phyloP scores from a whole-genome alignment of 441 rosid species.

The Dalechampia spathulata region DNA sequence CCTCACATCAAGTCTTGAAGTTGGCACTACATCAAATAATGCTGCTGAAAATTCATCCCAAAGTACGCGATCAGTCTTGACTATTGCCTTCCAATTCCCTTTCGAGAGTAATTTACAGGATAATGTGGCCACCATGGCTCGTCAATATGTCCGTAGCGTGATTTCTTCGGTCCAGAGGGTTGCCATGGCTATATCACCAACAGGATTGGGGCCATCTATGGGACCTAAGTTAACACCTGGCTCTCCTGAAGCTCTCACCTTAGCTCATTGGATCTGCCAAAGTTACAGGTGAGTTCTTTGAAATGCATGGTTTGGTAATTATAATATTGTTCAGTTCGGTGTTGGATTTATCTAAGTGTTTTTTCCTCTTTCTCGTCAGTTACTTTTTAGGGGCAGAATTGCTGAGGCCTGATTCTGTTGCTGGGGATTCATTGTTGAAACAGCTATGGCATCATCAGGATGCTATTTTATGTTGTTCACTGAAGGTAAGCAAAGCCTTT shows the following conservation, averaged over 20 bases:
- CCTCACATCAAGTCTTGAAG: conserved; percentile 91
- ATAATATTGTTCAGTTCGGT: too few species aligned
- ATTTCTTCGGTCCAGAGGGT: conserved; percentile 96
- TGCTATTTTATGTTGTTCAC: conserved; percentile 79
- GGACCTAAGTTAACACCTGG: conserved; percentile 67
- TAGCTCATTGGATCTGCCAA: conserved; percentile 82
- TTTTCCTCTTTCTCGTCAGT: conserved; percentile 26
- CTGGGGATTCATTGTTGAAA: conserved; percentile 53
- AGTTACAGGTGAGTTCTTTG: conserved; percentile 52
- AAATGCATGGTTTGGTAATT: neutral
- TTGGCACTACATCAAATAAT: conserved; percentile 50
- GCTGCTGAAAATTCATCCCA: conserved; percentile 50
- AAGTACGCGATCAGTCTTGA: conserved; percentile 67
- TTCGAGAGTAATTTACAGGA: conserved; percentile 83
- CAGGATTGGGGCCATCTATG: conserved; percentile 54
- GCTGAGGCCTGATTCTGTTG: conserved; percentile 46
- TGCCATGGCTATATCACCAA: conserved; percentile 90
- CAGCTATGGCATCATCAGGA: conserved; percentile 80
- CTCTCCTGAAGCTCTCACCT: conserved; percentile 89
- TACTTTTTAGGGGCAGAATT: conserved; percentile 59
- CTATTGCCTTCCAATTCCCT: conserved; percentile 98
- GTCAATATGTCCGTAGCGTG: conserved; percentile 85
- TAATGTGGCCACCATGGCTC: conserved; percentile 90
- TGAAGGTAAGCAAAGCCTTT: too few species aligned
- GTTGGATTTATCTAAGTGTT: too few species aligned